Evolutionary conservation across 768 basidiomycete genomes (phyloP).

Genomic region (Suillus luteus): DNA sequence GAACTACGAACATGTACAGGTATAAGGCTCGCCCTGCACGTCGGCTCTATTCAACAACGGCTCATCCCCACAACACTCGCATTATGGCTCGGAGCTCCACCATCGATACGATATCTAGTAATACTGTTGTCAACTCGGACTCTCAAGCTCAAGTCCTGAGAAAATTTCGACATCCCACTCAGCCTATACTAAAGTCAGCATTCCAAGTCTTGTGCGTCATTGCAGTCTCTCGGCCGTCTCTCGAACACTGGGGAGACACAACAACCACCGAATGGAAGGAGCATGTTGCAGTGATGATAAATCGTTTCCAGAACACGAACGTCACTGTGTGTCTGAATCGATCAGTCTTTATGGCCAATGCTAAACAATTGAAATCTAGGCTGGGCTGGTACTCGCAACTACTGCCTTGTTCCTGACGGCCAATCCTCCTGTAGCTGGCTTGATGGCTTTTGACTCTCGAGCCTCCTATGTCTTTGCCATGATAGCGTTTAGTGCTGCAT

Average conservation of each 20-base stretch:
- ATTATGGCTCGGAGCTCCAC: not conserved
- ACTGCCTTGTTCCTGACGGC: not conserved
- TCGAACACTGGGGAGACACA: not conserved
- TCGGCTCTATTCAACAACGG: not conserved
- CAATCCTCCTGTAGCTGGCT: not conserved
- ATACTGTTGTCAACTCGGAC: not conserved
- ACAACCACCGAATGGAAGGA: not conserved
- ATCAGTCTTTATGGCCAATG: too few relatives aligned
- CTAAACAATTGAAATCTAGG: not conserved
- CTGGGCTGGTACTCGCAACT: slow-evolving; percentile 6
- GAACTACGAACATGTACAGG: not conserved
- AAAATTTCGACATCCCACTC: too few relatives aligned
- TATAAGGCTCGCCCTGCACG: not conserved
- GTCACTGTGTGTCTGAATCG: not conserved
- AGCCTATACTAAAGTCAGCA: too few relatives aligned
- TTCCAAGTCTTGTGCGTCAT: not conserved
- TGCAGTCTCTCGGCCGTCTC: not conserved
- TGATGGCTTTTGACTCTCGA: not conserved
- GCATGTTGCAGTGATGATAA: not conserved
- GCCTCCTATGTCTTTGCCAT: not conserved
- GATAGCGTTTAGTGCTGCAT: not conserved
- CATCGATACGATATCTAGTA: not conserved
- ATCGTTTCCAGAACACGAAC: not conserved
- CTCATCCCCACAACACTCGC: not conserved
- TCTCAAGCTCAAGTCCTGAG: not conserved